Evolutionary conservation across 2,329 filamentous ascomycete genomes (phyloP), one percentile per base, ranked within the genome.

Genomic region (Claviceps cyperi): DNA sequence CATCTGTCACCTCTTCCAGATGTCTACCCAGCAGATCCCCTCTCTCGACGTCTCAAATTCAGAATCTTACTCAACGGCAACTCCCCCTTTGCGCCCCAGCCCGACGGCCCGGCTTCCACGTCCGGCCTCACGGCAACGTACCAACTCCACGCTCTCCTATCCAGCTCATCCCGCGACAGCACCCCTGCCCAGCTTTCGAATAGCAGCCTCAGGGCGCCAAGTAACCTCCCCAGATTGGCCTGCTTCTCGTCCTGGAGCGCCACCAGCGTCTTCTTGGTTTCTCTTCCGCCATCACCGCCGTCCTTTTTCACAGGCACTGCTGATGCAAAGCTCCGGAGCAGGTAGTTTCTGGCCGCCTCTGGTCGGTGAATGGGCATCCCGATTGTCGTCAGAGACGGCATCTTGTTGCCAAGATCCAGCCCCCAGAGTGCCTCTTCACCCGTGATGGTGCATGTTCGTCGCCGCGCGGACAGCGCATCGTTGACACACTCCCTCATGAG

Each of bases 1-100:
- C 22, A 24, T 28, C 4, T 9, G n/a, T 39, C 17, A 21, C 8
- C n/a, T 40, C 37, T 21, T 17, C 21, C 32, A 5, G 22, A 21
- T 49, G 47, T 37, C 32, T 47, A 19, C 7, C 28, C 43, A 22
- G 36, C 43, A 21, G 38, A 17, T 6, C 15, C 24, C 2, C 47
- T 36, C 19, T 53, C 55, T 48, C 58, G 63, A 15, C 60, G 58
- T 6, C 40, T 72, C 54, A 86, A 59, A 8, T 73, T 72, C 55
- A 90, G 62, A 40, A 94, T 86, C 55, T 80, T 78, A 14, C 69
- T 68, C 37, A 94, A 62, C 56, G 72, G 80, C 28, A 94, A 70
- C 49, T 71, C 68, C 1, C 84, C 86, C 64, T 91, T 92, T 13
- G 83, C 84, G 28, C 88, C 88, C 88, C 88, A 94, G 1, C 89